phyloP scores from a whole-genome alignment of 306 rosid genomes.

The Pueraria montana region DNA sequence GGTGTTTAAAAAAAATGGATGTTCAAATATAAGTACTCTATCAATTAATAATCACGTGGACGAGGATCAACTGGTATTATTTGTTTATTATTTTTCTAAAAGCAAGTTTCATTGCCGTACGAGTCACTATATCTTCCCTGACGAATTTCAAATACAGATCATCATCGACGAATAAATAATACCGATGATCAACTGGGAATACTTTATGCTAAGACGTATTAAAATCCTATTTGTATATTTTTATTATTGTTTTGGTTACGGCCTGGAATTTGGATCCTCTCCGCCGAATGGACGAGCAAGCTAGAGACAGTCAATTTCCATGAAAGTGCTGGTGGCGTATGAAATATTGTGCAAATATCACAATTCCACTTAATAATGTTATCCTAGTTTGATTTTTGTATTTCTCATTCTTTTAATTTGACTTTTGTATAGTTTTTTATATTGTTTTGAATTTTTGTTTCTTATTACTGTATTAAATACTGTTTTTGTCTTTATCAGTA shows the following conservation, averaged over 20 bases:
- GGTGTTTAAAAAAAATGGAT: too few species aligned
- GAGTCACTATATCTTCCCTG: neutral
- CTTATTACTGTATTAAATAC: too few species aligned
- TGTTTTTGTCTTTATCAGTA: too few species aligned
- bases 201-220: neutral
- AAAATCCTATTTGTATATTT: neutral
- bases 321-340: neutral
- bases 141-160: slow-evolving; percentile 1
- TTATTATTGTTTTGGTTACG: neutral
- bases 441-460: too few species aligned
- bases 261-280: neutral
- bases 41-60: slow-evolving; percentile 3
- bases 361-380: too few species aligned
- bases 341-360: neutral
- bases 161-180: slow-evolving; percentile 6
- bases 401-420: too few species aligned
- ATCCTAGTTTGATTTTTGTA: too few species aligned
- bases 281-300: neutral
- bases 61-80: neutral
- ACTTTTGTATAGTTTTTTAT: too few species aligned
- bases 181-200: neutral
- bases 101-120: slow-evolving; percentile 17
- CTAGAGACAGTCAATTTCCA: neutral
- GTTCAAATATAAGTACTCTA: too few species aligned
- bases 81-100: neutral